These are phyloP conservation scores for Lactarius hatsudake DNA, from an alignment of 768 basidiomycete species.

Conservation along the genomic window DNA sequence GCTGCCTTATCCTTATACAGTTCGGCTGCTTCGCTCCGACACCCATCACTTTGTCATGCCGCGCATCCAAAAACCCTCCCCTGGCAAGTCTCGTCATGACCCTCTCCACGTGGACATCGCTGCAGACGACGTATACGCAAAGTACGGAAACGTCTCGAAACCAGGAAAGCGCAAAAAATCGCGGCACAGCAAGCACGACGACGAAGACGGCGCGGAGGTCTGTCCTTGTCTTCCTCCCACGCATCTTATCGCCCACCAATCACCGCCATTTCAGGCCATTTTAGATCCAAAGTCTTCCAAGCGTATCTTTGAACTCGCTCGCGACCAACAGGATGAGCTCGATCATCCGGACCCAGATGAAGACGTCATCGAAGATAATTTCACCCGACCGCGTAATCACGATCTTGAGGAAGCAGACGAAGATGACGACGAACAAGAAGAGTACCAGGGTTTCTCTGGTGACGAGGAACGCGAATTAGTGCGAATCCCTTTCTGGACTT, in stretches of 20 bases:
- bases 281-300: conserved; percentile 80
- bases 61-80: conserved; percentile 46
- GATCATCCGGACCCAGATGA: conserved; percentile 39
- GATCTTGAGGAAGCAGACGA: conserved; percentile 40
- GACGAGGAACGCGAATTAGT: conserved; percentile 54
- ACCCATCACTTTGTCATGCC: conserved; percentile 50
- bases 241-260: neutral
- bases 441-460: conserved; percentile 39
- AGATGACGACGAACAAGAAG: conserved; percentile 54
- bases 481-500: conserved; percentile 6
- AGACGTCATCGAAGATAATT: conserved; percentile 32
- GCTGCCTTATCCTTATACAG: neutral
- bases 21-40: neutral
- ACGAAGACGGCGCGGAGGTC: conserved; percentile 45
- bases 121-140: conserved; percentile 71
- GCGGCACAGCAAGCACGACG: conserved; percentile 38
- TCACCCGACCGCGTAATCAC: conserved; percentile 31
- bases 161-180: conserved; percentile 74
- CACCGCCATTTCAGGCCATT: conserved; percentile 46
- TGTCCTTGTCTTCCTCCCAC: conserved; percentile 13
- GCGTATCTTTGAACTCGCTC: conserved; percentile 88
- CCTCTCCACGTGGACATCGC: conserved; percentile 83
- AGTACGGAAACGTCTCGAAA: conserved; percentile 74
- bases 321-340: conserved; percentile 89
- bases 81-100: conserved; percentile 71